Conservation (phyloP, 2,329 filamentous ascomycete genomes). For the Chalaropsis ovoidea region DNA sequence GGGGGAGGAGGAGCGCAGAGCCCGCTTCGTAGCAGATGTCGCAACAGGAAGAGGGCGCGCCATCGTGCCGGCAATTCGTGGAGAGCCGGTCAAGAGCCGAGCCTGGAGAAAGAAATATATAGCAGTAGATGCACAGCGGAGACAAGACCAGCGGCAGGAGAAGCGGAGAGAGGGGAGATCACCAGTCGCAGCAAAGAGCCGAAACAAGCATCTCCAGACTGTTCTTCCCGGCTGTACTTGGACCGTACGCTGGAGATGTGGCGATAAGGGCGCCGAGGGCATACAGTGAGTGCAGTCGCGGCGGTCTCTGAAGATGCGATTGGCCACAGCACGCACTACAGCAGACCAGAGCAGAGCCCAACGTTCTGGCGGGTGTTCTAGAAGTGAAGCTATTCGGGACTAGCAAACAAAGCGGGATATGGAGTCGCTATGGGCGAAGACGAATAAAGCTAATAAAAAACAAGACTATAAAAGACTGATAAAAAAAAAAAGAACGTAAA, state of each 20-base stretch:
- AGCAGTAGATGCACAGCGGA: background rate
- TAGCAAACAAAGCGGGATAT: background rate
- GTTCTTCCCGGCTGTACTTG: background rate
- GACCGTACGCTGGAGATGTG: background rate
- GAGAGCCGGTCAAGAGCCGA: background rate
- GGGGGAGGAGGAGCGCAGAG: no score
- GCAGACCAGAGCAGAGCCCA: background rate
- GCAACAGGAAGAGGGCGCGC: background rate
- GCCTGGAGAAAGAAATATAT: background rate
- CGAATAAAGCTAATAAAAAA: slow-evolving; percentile 12
- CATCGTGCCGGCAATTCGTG: slow-evolving; percentile 2
- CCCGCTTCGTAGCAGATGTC: background rate
- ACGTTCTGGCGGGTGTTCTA: slow-evolving; percentile 1
- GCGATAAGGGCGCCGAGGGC: background rate
- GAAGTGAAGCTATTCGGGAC: slow-evolving; percentile 5
- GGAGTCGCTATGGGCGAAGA: background rate
- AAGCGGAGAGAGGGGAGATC: slow-evolving; percentile 2
- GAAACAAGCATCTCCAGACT: slow-evolving; percentile 14
- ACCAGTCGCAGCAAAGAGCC: slow-evolving; percentile 9
- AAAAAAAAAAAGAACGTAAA: slow-evolving; percentile 13
- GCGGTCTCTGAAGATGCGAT: background rate
- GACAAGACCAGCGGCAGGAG: background rate
- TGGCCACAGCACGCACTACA: background rate
- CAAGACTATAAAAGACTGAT: background rate
- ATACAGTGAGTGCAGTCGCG: background rate